A percentile compares a stretch with the other conserved stretches of the same genome.
phyloP scores from a whole-genome alignment of 176 grass and related monocot species.

The Musa itinerans region DNA sequence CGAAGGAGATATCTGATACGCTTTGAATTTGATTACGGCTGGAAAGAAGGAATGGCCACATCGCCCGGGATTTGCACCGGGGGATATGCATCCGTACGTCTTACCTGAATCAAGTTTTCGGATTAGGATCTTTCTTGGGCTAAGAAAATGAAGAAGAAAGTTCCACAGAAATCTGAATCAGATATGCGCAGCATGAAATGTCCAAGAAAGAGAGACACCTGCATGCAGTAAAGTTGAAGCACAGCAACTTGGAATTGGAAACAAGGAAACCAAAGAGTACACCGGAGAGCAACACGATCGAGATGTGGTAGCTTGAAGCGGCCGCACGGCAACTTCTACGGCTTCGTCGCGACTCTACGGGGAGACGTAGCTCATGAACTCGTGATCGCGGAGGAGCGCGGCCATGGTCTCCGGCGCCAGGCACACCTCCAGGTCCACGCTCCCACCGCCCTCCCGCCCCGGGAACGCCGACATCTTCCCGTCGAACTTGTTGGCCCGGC shows the following conservation, averaged over 20 bases:
- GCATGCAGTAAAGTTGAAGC: not conserved
- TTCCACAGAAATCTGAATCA: not conserved
- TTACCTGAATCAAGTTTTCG: not conserved
- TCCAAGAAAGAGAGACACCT: not conserved
- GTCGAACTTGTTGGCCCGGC: slow-evolving; percentile 19
- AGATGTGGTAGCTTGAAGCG: not conserved
- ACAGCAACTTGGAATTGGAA: not conserved
- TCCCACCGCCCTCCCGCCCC: not conserved
- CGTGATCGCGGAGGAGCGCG: not conserved
- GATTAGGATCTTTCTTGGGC: not conserved
- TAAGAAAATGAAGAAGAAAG: not conserved
- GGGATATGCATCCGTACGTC: not conserved
- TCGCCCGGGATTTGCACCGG: not conserved
- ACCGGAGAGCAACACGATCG: not conserved
- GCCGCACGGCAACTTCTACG: too few relatives aligned
- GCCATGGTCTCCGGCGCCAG: slow-evolving; percentile 17
- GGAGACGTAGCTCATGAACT: slow-evolving; percentile 20
- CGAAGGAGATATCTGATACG: not conserved
- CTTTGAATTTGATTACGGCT: not conserved
- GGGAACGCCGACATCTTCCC: slow-evolving; percentile 21
- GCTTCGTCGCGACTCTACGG: not conserved
- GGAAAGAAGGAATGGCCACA: not conserved
- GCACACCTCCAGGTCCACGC: slow-evolving; percentile 14
- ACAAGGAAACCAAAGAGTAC: not conserved
- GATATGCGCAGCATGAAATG: not conserved